A percentile compares a stretch with the other conserved stretches of the same genome.
Conservation (phyloP, 1,139 yeast species). For the Yamadazyma triangularis region DNA sequence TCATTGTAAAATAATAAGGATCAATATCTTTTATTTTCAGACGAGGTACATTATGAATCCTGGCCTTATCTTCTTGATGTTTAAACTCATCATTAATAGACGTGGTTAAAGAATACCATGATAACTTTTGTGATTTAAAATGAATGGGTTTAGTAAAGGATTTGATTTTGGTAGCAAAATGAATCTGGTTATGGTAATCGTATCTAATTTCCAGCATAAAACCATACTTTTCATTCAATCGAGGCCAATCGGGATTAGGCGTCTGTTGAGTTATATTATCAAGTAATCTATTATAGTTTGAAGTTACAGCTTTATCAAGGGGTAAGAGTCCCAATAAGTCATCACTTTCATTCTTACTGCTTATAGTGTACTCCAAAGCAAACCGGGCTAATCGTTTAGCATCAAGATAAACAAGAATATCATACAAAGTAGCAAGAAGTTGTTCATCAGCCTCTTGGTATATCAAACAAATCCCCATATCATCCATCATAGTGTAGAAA, state of each 20-base stretch:
- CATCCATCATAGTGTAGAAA: slow-evolving; percentile 49
- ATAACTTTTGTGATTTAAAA: slow-evolving; percentile 12
- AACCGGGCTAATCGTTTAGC: slow-evolving; percentile 52
- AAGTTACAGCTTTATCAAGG: slow-evolving; percentile 10
- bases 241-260: neutral
- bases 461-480: slow-evolving; percentile 49
- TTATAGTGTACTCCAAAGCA: slow-evolving; percentile 56
- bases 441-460: slow-evolving; percentile 63
- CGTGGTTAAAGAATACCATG: slow-evolving; percentile 25
- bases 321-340: slow-evolving; percentile 38
- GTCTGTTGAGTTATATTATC: neutral
- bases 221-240: slow-evolving; percentile 9
- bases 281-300: neutral
- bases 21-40: slow-evolving; percentile 39
- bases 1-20: slow-evolving; percentile 46
- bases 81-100: slow-evolving; percentile 26
- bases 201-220: slow-evolving; percentile 26
- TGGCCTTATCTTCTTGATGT: slow-evolving; percentile 25
- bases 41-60: slow-evolving; percentile 29
- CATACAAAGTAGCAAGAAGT: slow-evolving; percentile 43
- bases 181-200: slow-evolving; percentile 24
- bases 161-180: neutral
- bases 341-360: slow-evolving; percentile 44
- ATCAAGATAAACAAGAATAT: slow-evolving; percentile 46
- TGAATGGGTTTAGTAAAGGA: slow-evolving; percentile 5